Percentiles rank a stretch among this genome's conserved stretches.
These are phyloP conservation scores for Pleurotus giganteus DNA, from an alignment of 768 basidiomycete genomes.

Conservation along the genomic window DNA sequence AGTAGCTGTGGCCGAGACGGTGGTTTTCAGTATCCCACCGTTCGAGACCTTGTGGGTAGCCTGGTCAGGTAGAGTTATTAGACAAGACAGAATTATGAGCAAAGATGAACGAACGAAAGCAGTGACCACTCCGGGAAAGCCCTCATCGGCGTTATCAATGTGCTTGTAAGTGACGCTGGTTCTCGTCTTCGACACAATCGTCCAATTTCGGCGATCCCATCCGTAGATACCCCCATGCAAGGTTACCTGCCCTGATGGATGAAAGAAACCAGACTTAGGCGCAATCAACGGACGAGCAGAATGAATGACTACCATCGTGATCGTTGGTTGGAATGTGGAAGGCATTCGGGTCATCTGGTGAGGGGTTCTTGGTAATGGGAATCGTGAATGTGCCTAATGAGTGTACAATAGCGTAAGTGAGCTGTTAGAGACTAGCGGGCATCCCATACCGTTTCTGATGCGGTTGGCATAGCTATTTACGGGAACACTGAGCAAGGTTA, in stretches of 20 bases:
- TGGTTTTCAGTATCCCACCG: slow-evolving; percentile 39
- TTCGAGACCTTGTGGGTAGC: slow-evolving; percentile 46
- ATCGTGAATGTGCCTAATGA: slow-evolving; percentile 49
- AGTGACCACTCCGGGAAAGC: slow-evolving; percentile 50
- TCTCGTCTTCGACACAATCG: slow-evolving; percentile 35
- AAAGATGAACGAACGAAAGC: slow-evolving; percentile 31
- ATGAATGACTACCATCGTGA: slow-evolving; percentile 35
- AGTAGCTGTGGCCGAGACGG: slow-evolving; percentile 43
- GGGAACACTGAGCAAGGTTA: not conserved
- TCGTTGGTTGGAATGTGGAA: slow-evolving; percentile 53
- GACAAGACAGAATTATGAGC: not conserved
- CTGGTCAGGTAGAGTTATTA: slow-evolving; percentile 21
- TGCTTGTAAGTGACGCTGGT: slow-evolving; percentile 54
- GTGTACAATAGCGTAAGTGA: slow-evolving; percentile 2
- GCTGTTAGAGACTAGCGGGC: not conserved
- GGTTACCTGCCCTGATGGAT: slow-evolving; percentile 34
- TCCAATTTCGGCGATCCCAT: slow-evolving; percentile 61
- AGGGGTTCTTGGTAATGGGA: slow-evolving; percentile 45
- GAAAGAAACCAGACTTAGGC: not conserved
- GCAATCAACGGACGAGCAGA: not conserved
- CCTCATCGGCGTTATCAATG: slow-evolving; percentile 50
- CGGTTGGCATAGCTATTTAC: slow-evolving; percentile 46
- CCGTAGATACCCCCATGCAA: slow-evolving; percentile 56
- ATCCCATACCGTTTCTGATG: slow-evolving; percentile 42
- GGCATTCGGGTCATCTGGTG: slow-evolving; percentile 39